Evolutionary conservation across 495 filamentous ascomycete genomes (phyloP), one percentile per base, ranked within the genome.

Genomic region (Hypoxylon lenormandii): DNA sequence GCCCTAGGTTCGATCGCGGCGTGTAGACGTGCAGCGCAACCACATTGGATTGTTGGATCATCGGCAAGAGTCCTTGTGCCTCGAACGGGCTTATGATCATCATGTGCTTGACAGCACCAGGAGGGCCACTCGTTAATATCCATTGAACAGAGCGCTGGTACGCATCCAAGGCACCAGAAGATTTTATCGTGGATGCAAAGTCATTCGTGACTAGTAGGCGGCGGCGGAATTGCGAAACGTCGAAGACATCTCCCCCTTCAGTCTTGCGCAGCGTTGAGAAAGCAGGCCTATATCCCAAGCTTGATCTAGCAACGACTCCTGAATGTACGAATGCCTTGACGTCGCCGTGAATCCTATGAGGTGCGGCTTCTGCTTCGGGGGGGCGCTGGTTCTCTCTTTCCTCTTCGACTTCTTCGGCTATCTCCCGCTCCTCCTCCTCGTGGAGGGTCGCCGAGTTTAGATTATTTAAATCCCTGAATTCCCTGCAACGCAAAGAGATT

Each of bases 351-450:
- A 89, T 45, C 0, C 3, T 18, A 60, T 89, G 88, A 0, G 5
- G 1, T 0, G 51, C 64, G 0, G 89, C 79, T 7, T 60, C 13
- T 10, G 72, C 74, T 0, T 64, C 16, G 1, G 70, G 68, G 3
- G 89, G 86, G 2, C 78, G 70, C 62, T 90, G 70, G 0, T 87
- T 67, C 33, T 92, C 76, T 11, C 78, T 74, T 60, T 92, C 87
- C 40, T 80, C 77, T 65, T 91, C 85, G 22, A 86, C 79, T 62
- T 92, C 89, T 1, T 85, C 86, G 0, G 84, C 81, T 0, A 92
- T 78, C 65, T 93, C 88, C 0, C 89, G 81, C 72, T 92, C 90
- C 52, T 91, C 89, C 66, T 92, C 89, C 72, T 93, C 89, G 12
- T 89, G 80, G 2, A 91, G 76, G 0, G 76, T 72, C 0, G 81